Evolutionary conservation across 305 asterid species (phyloP).

Genomic region (Ajuga reptans): DNA sequence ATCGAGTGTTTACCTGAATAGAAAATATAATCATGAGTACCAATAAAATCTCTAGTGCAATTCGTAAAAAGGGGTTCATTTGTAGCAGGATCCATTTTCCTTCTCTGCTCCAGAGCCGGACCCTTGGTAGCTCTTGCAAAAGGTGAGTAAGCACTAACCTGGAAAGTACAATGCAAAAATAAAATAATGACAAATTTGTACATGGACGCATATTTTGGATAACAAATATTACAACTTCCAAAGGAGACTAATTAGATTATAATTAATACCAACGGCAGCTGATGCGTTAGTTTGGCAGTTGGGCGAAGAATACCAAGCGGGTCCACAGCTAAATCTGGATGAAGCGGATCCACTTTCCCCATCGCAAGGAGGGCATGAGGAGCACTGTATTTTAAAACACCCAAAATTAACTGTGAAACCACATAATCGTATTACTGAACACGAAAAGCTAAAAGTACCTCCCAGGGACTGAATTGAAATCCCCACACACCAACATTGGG

Average conservation of each 20-base stretch:
- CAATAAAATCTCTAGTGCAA: constrained; percentile 88
- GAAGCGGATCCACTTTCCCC: constrained; percentile 89
- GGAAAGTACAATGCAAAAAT: constrained; percentile 20
- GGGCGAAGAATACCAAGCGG: constrained; percentile 84
- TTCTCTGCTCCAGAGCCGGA: constrained; percentile 69
- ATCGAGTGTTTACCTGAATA: constrained; percentile 60
- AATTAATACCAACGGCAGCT: constrained; percentile 66
- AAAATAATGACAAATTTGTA: neutral
- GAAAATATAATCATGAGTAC: constrained; percentile 89
- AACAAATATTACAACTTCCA: neutral
- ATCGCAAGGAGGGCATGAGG: constrained; percentile 89
- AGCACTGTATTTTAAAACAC: constrained; percentile 50
- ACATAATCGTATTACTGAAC: neutral
- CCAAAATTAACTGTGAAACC: neutral
- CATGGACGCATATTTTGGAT: neutral
- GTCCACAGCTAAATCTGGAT: constrained; percentile 69
- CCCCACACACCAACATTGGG: constrained; percentile 97
- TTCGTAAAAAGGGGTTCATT: constrained; percentile 86
- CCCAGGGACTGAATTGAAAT: constrained; percentile 83
- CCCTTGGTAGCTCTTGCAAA: constrained; percentile 71
- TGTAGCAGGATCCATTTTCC: constrained; percentile 75
- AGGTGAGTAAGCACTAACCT: constrained; percentile 97
- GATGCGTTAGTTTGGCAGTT: constrained; percentile 59
- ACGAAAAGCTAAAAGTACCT: constrained; percentile 40
- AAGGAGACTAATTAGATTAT: neutral